phyloP scores from a whole-genome alignment of 345 rosid genomes.

The Acer campestre region DNA sequence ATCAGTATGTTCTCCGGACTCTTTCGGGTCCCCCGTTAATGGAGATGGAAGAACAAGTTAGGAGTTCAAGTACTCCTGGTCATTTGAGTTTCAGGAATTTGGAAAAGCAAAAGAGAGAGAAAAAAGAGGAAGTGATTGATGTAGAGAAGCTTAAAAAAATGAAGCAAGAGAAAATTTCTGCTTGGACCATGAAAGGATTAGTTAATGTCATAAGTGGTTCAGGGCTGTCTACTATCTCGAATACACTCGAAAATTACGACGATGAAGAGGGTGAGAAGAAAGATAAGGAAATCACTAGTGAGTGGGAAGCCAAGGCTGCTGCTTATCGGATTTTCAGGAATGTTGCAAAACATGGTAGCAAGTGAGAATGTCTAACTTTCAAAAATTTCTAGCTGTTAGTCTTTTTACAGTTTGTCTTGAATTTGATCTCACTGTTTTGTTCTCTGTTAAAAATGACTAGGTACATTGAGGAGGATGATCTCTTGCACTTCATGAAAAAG shows the following conservation, averaged over 20 bases:
- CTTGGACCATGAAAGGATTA: conserved; percentile 79
- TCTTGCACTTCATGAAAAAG: conserved; percentile 60
- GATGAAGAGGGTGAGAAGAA: conserved; percentile 50
- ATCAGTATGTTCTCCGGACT: conserved; percentile 51
- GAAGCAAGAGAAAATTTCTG: conserved; percentile 61
- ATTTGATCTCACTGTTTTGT: conserved; percentile 7
- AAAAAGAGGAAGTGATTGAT: conserved; percentile 59
- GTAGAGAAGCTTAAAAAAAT: conserved; percentile 65
- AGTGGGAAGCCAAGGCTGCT: conserved; percentile 74
- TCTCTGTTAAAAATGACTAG: conserved; percentile 28
- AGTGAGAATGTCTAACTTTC: conserved; percentile 39
- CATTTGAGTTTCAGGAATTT: conserved; percentile 49
- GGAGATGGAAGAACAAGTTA: conserved; percentile 46
- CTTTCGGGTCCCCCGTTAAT: conserved; percentile 67
- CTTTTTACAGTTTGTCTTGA: background rate
- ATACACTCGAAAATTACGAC: conserved; percentile 40
- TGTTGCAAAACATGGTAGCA: conserved; percentile 56
- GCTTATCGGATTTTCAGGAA: conserved; percentile 61
- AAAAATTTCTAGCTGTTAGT: background rate
- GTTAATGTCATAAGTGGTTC: conserved; percentile 51
- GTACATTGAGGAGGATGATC: conserved; percentile 69
- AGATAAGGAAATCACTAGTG: conserved; percentile 58
- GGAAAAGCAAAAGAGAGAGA: conserved; percentile 28
- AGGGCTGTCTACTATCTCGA: conserved; percentile 43
- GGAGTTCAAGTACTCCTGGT: conserved; percentile 31